These are phyloP conservation scores for Fomitopsis pinicola DNA, from an alignment of 1,284 basidiomycete species.

Conservation along the genomic window DNA sequence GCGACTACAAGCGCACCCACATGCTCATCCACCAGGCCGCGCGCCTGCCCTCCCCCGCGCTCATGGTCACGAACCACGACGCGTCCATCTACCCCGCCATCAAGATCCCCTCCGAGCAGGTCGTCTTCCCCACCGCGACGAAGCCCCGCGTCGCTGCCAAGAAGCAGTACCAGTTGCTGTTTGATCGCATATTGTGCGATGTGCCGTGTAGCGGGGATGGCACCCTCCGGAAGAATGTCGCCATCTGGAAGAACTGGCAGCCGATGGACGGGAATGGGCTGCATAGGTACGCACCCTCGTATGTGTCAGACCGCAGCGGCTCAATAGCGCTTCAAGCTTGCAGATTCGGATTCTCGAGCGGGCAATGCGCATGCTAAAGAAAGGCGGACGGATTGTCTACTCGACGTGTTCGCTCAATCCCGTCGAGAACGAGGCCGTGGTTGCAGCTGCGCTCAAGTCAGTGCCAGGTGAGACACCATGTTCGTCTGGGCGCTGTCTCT, in stretches of 20 bases:
- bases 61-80: conserved; percentile 96
- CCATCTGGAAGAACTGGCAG: conserved; percentile 94
- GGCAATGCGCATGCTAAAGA: conserved; percentile 87
- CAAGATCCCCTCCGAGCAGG: conserved; percentile 42
- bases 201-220: conserved; percentile 99
- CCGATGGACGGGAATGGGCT: conserved; percentile 88
- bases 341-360: conserved; percentile 92
- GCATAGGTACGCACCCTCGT: conserved; percentile 57
- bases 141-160: conserved; percentile 24
- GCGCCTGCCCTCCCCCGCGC: conserved; percentile 86
- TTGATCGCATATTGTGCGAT: conserved; percentile 94
- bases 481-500: background rate
- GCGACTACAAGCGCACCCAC: conserved; percentile 92
- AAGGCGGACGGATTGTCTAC: conserved; percentile 90
- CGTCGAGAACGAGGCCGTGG: conserved; percentile 95
- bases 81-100: conserved; percentile 86
- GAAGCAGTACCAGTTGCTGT: conserved; percentile 53
- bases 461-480: conserved; percentile 48
- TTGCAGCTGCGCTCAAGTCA: conserved; percentile 77
- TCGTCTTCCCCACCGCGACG: conserved; percentile 22
- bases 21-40: conserved; percentile 98
- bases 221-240: conserved; percentile 91
- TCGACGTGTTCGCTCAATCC: conserved; percentile 99
- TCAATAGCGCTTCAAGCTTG: conserved; percentile 43
- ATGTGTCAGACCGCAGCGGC: background rate